Conservation (phyloP, 2,329 filamentous ascomycete species). For the Endoconidiophora laricicola region DNA sequence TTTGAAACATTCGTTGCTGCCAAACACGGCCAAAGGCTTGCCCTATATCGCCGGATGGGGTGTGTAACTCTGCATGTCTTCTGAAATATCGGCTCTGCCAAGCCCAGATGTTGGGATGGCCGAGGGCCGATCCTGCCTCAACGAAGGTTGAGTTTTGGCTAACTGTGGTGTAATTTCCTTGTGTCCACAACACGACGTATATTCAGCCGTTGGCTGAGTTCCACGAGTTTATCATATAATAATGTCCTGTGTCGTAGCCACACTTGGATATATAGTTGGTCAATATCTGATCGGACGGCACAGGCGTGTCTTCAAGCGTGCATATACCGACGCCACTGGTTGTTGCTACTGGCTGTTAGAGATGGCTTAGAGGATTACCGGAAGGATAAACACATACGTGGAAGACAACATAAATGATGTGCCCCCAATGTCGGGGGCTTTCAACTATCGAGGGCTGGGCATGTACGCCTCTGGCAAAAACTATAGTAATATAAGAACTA, state of each 20-base stretch:
- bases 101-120: constrained; percentile 43
- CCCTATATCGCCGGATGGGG: constrained; percentile 55
- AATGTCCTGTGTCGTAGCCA: constrained; percentile 13
- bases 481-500: not conserved
- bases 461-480: constrained; percentile 1
- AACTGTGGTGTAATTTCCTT: constrained; percentile 36
- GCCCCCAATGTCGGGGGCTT: not conserved
- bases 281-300: not conserved
- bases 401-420: constrained; percentile 5
- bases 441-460: constrained; percentile 1
- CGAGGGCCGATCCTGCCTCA: not conserved
- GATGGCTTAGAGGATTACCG: not conserved
- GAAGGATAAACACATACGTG: not conserved
- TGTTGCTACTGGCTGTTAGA: constrained; percentile 2
- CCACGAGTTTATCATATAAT: constrained; percentile 45
- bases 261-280: constrained; percentile 7
- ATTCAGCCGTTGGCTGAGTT: constrained; percentile 51
- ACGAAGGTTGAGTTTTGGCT: not conserved
- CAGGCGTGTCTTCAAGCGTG: not conserved
- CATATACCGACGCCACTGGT: not conserved
- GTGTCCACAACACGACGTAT: constrained; percentile 57
- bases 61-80: constrained; percentile 39
- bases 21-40: constrained; percentile 51
- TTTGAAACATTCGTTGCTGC: constrained; percentile 46
- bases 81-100: constrained; percentile 48